Evolutionary conservation across 805 yeast species (phyloP).

Genomic region (Zygotorulaspora chibaensis): DNA sequence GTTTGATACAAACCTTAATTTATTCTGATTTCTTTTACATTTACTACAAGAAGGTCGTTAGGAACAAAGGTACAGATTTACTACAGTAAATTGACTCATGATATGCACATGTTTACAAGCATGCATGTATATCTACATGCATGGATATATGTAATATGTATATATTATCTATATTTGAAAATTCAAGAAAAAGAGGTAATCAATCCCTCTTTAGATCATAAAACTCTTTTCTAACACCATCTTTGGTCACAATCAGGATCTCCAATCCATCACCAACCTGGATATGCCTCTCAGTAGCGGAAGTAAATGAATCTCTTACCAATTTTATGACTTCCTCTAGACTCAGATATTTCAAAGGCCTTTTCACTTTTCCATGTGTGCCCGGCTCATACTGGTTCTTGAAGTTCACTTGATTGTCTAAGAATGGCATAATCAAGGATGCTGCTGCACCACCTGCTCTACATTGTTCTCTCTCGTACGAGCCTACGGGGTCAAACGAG

Average conservation of each 20-base stretch:
- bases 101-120: constrained; percentile 3
- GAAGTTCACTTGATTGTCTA: constrained; percentile 95
- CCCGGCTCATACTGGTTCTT: constrained; percentile 88
- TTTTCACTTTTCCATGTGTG: constrained; percentile 62
- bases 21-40: constrained; percentile 96
- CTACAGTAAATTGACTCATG: constrained; percentile 40
- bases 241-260: constrained; percentile 85
- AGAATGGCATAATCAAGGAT: constrained; percentile 90
- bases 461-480: constrained; percentile 95
- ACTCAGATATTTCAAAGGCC: constrained; percentile 55
- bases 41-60: constrained; percentile 76
- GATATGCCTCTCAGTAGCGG: constrained; percentile 97
- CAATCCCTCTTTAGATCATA: constrained; percentile 85
- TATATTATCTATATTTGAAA: neutral
- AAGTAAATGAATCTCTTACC: constrained; percentile 89
- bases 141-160: constrained; percentile 1
- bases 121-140: constrained; percentile 2
- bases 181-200: constrained; percentile 4
- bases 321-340: constrained; percentile 83
- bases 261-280: constrained; percentile 97
- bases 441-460: constrained; percentile 99
- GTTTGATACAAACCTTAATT: constrained; percentile 76
- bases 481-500: constrained; percentile 97
- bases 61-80: constrained; percentile 70
- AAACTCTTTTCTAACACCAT: constrained; percentile 81